Percentiles rank a stretch among this genome's conserved stretches.
These are phyloP conservation scores for Dryas octopetala DNA, from an alignment of 306 rosid species.

Conservation along the genomic window DNA sequence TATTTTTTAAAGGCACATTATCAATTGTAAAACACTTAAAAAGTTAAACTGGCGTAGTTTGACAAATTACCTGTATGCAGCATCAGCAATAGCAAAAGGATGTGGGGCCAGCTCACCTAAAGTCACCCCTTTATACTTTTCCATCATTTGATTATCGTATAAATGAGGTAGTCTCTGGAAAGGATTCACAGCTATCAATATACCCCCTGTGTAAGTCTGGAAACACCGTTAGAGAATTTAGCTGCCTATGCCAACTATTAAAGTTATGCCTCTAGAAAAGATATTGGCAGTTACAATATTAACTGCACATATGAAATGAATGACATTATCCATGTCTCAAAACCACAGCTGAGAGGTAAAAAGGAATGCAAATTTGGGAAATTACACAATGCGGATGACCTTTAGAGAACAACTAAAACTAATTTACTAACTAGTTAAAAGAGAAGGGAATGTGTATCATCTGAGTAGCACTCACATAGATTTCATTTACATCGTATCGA, in stretches of 20 bases:
- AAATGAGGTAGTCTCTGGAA: slow-evolving; percentile 87
- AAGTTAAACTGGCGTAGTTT: slow-evolving; percentile 18
- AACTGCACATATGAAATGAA: background rate
- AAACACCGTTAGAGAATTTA: slow-evolving; percentile 34
- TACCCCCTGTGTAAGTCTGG: slow-evolving; percentile 95
- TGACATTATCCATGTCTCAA: background rate
- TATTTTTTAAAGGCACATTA: background rate
- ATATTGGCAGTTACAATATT: background rate
- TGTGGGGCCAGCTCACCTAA: slow-evolving; percentile 94
- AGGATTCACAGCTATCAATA: slow-evolving; percentile 95
- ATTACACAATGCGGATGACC: background rate
- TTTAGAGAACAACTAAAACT: background rate
- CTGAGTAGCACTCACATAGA: slow-evolving; percentile 63
- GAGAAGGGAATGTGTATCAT: background rate
- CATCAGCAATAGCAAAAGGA: slow-evolving; percentile 96
- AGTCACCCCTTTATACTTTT: slow-evolving; percentile 64
- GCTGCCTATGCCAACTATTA: slow-evolving; percentile 10
- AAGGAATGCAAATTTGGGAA: background rate
- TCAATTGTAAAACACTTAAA: slow-evolving; percentile 1
- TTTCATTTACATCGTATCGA: slow-evolving; percentile 67
- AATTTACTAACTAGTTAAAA: background rate
- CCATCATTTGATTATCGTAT: slow-evolving; percentile 64
- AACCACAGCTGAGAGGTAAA: background rate
- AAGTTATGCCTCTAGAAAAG: background rate
- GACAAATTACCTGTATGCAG: slow-evolving; percentile 80